phyloP scores from a whole-genome alignment of 2,329 filamentous ascomycete species.

The Talaromyces sp. region DNA sequence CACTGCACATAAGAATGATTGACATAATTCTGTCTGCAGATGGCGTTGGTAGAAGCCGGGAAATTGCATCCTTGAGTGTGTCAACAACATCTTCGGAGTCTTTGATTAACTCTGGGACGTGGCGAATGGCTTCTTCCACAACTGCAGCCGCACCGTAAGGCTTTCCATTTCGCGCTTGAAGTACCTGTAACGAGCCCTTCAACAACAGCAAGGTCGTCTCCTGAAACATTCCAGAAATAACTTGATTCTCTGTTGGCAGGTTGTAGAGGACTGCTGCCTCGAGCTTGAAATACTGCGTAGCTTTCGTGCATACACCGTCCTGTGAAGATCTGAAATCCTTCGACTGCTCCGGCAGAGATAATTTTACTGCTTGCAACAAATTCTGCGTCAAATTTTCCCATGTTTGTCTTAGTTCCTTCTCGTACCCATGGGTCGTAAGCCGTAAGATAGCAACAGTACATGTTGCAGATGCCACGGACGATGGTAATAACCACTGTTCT shows the following conservation, averaged over 20 bases:
- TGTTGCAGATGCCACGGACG: conserved; percentile 48
- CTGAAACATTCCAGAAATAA: conserved; percentile 34
- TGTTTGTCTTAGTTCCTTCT: conserved; percentile 51
- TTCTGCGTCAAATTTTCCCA: conserved; percentile 62
- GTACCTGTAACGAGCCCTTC: conserved; percentile 47
- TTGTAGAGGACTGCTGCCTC: conserved; percentile 38
- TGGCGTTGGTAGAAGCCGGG: conserved; percentile 61
- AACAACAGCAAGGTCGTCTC: conserved; percentile 40
- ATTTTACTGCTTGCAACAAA: conserved; percentile 64
- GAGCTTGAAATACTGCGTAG: conserved; percentile 64
- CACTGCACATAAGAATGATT: conserved; percentile 57
- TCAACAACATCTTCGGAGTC: conserved; percentile 43
- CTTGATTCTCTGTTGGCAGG: conserved; percentile 23
- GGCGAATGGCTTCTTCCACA: conserved; percentile 51
- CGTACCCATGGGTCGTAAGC: conserved; percentile 41
- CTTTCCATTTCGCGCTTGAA: conserved; percentile 58
- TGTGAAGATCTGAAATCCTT: conserved; percentile 73
- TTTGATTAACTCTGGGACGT: conserved; percentile 41
- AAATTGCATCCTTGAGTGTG: conserved; percentile 56
- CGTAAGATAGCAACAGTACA: conserved; percentile 38
- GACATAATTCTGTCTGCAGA: conserved; percentile 65
- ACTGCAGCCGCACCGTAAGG: conserved; percentile 62
- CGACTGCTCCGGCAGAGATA: conserved; percentile 76
- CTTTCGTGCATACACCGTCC: conserved; percentile 61
- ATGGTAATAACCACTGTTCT: conserved; percentile 24